Base-by-base conservation (phyloP, 768 basidiomycete species). In the Phaeotremella skinneri region DNA sequence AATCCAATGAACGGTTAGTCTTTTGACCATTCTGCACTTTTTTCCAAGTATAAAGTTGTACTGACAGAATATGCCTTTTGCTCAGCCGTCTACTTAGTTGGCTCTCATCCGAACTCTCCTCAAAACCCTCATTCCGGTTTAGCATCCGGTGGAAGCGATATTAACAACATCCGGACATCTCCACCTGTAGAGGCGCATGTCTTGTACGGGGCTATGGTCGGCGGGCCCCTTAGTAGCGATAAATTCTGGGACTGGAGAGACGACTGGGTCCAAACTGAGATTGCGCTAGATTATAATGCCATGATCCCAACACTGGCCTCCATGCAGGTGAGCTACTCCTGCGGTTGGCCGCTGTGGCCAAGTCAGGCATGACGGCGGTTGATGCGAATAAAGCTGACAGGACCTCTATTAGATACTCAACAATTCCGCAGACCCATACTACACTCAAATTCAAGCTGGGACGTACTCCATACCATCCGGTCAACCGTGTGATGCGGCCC, bases 241-340 rank as follows among this genome's bases (percentile, higher is more conserved):
- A 80, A 81, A 25, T 96, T 83, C 78, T 93, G 83, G 73, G 88
- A 96, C 69, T 86, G 91, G 59, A 85, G 93, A 37, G 86, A 83
- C 56, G 91, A 94, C 73, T 94, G 90, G 89, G 87, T 87, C 0
- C 82, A 94, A 78, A 88, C 85, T 17, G 92, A 96, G 82, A 87
- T 87, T 29, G 78, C 72, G 30, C 42, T 71, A 48, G 92, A 96
- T 72, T 92, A 91, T 75, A 90, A 89, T 64, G 90, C 91, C 0
- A 90, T 91, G 1, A 81, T 94, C 80, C 80, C 94, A n/a, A 87
- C 90, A 1, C 81, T 96, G 32, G 85, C 87, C 0, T 88, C 90
- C 2, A 68, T 66, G 73, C 60, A 64, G 70, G 74, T 76, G 45
- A 57, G 72, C 55, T 0, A 13, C n/a, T 31, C 29, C 20, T 23